A percentile compares a stretch with the other conserved stretches of the same genome.
Evolutionary conservation across 2,329 filamentous ascomycete genomes (phyloP).

Genomic region (Aspergillus felis): DNA sequence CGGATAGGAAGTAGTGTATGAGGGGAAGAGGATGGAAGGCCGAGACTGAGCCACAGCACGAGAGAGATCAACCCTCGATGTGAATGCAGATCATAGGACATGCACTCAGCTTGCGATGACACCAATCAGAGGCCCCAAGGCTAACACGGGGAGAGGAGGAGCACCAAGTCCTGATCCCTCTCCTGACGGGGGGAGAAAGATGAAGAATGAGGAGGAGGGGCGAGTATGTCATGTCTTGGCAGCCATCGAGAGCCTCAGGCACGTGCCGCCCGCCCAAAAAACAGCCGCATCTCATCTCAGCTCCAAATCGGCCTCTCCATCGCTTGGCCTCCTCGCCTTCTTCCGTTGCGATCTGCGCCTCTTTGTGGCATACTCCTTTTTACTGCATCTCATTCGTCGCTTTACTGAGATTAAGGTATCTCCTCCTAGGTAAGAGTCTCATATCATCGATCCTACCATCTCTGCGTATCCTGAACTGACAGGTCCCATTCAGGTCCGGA

Average conservation of each 20-base stretch:
- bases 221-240: slow-evolving; percentile 24
- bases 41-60: slow-evolving; percentile 10
- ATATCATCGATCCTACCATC: background rate
- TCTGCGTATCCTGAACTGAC: background rate
- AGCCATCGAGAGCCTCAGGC: slow-evolving; percentile 19
- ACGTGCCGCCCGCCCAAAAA: slow-evolving; percentile 24
- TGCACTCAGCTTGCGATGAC: background rate
- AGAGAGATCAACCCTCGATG: background rate
- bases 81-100: background rate
- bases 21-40: slow-evolving; percentile 20
- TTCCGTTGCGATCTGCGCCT: background rate
- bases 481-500: background rate
- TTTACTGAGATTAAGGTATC: slow-evolving; percentile 4
- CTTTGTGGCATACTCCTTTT: background rate
- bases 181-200: slow-evolving; percentile 9
- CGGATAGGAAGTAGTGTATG: background rate
- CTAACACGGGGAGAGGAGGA: slow-evolving; percentile 14
- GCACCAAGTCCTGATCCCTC: slow-evolving; percentile 17
- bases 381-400: slow-evolving; percentile 12
- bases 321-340: slow-evolving; percentile 8
- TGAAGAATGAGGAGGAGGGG: slow-evolving; percentile 12
- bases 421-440: background rate
- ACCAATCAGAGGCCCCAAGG: slow-evolving; percentile 11
- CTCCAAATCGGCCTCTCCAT: slow-evolving; percentile 19
- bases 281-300: slow-evolving; percentile 27